Conservation (phyloP, 2,329 filamentous ascomycete species). For the Monilinia polystroma region DNA sequence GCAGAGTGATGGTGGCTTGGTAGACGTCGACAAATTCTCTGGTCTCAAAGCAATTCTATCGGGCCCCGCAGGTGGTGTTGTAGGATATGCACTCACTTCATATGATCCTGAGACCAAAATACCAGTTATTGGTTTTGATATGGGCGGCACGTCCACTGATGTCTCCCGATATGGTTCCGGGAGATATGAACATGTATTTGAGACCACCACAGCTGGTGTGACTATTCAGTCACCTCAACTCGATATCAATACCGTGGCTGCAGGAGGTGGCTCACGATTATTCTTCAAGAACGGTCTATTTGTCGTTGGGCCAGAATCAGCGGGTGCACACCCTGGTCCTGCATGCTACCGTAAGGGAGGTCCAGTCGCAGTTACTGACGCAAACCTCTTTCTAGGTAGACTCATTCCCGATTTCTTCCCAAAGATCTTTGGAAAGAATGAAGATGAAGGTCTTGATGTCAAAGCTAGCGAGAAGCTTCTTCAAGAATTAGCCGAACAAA, state of each 20-base stretch:
- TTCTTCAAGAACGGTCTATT: constrained; percentile 70
- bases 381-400: constrained; percentile 81
- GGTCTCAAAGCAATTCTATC: constrained; percentile 83
- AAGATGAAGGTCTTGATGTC: constrained; percentile 75
- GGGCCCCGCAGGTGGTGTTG: constrained; percentile 88
- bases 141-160: constrained; percentile 92
- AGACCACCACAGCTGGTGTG: constrained; percentile 75
- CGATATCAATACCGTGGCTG: constrained; percentile 67
- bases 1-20: constrained; percentile 67
- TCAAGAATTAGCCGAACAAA: constrained; percentile 70
- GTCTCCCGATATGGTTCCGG: constrained; percentile 81
- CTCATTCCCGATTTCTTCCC: constrained; percentile 90
- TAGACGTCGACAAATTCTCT: constrained; percentile 77
- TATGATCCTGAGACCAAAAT: constrained; percentile 80
- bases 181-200: constrained; percentile 69
- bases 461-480: constrained; percentile 75
- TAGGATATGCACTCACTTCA: constrained; percentile 87
- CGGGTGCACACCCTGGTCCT: constrained; percentile 77
- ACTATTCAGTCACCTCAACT: constrained; percentile 77
- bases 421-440: constrained; percentile 89
- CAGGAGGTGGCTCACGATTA: constrained; percentile 51
- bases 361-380: constrained; percentile 86
- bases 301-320: constrained; percentile 62
- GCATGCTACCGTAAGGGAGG: constrained; percentile 89
- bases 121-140: constrained; percentile 92